phyloP scores from a whole-genome alignment of 2,329 filamentous ascomycete species.

The Ceratocystis harringtonii region DNA sequence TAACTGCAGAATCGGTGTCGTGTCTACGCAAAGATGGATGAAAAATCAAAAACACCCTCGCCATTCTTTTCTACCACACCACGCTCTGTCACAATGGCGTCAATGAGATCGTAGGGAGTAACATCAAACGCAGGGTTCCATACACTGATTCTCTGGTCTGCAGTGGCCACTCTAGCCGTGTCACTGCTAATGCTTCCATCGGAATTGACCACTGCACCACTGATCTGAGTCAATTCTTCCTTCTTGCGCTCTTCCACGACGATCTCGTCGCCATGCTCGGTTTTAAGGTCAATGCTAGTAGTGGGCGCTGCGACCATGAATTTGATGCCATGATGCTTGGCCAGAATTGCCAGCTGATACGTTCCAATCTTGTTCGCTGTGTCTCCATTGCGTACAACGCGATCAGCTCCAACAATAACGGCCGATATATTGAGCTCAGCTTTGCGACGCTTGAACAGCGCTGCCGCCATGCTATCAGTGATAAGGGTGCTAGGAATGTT shows the following conservation, averaged over 20 bases:
- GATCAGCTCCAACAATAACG: conserved; percentile 86
- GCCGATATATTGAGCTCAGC: conserved; percentile 56
- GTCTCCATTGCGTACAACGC: conserved; percentile 90
- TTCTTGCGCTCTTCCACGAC: conserved; percentile 76
- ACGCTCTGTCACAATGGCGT: conserved; percentile 85
- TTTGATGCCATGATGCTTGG: conserved; percentile 73
- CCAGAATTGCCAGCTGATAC: conserved; percentile 81
- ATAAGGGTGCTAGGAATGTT: conserved; percentile 80
- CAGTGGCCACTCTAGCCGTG: conserved; percentile 60
- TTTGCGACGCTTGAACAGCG: conserved; percentile 54
- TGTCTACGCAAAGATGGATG: conserved; percentile 4
- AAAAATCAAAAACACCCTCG: conserved; percentile 49
- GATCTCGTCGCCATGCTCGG: conserved; percentile 62
- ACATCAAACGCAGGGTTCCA: conserved; percentile 98
- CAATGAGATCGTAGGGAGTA: conserved; percentile 75
- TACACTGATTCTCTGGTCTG: conserved; percentile 61
- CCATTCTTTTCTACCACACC: conserved; percentile 67
- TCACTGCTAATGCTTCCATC: conserved; percentile 49
- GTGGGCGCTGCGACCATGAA: conserved; percentile 91
- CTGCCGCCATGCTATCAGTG: conserved; percentile 91
- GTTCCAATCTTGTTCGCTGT: conserved; percentile 98
- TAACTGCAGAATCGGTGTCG: background rate
- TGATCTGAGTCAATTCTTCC: conserved; percentile 72
- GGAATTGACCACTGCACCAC: conserved; percentile 53
- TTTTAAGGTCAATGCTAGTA: conserved; percentile 81